Conservation (phyloP, 176 grass and related monocot species). For the Aegilops umbellulata region DNA sequence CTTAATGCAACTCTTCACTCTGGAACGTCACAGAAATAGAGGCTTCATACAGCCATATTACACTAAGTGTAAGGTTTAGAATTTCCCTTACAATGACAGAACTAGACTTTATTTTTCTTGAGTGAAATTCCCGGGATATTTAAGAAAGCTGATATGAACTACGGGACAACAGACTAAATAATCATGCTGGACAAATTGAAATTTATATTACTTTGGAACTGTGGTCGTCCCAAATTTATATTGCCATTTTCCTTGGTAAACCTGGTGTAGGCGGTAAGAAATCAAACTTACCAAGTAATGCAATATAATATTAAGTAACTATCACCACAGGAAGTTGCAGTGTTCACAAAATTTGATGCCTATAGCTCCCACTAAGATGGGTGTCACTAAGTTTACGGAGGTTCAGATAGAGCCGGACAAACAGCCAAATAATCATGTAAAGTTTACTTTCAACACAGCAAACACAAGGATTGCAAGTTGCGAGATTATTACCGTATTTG, state of each 20-base stretch:
- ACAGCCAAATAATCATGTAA: neutral
- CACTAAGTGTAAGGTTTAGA: neutral
- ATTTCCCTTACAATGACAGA: neutral
- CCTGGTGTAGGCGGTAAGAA: conserved; percentile 1
- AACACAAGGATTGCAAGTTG: conserved; percentile 2
- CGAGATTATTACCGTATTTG: conserved; percentile 65
- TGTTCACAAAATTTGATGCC: conserved; percentile 15
- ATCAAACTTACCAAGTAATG: neutral
- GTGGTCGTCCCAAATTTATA: conserved; percentile 2
- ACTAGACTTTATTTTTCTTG: neutral
- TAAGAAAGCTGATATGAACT: conserved; percentile 2
- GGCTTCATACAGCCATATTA: neutral
- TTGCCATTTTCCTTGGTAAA: neutral
- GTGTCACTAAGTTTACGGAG: neutral
- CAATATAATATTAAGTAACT: neutral
- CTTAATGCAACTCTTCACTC: neutral
- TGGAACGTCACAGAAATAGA: neutral
- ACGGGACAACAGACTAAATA: conserved; percentile 1
- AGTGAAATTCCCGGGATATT: neutral
- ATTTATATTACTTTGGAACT: neutral
- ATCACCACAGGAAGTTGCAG: neutral
- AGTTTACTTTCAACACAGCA: conserved; percentile 16
- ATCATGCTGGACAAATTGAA: neutral
- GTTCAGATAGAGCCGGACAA: neutral
- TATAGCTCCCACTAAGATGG: conserved; percentile 24